A percentile compares a stretch with the other conserved stretches of the same genome.
phyloP scores from a whole-genome alignment of 2,329 filamentous ascomycete genomes.

The Hymenoscyphus albidus region DNA sequence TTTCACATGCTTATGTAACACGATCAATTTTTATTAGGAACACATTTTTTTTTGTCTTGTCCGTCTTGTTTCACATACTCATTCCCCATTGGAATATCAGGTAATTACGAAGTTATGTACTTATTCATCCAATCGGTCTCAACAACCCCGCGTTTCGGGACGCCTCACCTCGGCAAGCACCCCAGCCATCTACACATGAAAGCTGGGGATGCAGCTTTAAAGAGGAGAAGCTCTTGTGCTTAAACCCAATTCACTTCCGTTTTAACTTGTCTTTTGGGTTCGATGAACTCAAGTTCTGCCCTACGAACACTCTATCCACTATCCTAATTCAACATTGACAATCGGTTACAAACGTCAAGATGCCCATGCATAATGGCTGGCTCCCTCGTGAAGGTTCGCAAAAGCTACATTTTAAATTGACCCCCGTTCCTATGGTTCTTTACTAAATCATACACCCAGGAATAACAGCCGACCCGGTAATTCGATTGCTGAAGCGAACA shows the following conservation, averaged over 20 bases:
- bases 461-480: constrained; percentile 57
- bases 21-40: too few species aligned
- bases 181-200: constrained; percentile 2
- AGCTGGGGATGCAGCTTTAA: neutral
- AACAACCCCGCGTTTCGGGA: constrained; percentile 6
- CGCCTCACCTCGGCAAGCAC: neutral
- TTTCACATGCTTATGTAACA: too few species aligned
- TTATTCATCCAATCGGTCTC: neutral
- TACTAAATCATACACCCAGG: constrained; percentile 31
- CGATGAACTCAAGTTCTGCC: neutral
- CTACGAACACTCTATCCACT: neutral
- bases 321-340: neutral
- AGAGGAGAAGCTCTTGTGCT: neutral
- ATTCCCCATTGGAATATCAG: neutral
- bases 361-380: constrained; percentile 47
- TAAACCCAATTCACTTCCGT: neutral
- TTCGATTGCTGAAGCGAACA: constrained; percentile 55
- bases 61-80: too few species aligned
- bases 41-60: too few species aligned
- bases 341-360: constrained; percentile 18
- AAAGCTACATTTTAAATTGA: too few species aligned
- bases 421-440: neutral
- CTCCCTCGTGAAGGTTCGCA: constrained; percentile 47
- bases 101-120: neutral
- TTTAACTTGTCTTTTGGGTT: neutral